Evolutionary conservation across 106 monocot species (phyloP), one percentile per base, ranked within the genome.

Genomic region (Agapanthus africanus): DNA sequence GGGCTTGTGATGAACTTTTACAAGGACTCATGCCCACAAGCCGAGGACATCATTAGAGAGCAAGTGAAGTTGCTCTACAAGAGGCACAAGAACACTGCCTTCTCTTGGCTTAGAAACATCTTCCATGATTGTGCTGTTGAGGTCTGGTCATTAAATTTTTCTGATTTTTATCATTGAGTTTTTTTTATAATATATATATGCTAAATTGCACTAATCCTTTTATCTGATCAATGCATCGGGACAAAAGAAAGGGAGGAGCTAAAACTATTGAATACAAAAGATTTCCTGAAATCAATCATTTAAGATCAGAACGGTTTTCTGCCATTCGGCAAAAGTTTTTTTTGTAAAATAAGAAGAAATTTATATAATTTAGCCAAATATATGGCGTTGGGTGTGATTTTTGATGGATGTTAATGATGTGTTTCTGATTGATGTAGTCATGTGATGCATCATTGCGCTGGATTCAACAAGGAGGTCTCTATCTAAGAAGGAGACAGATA

Each of bases 41-140:
- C 82, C 1, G 90, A 90, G 80, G 90, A 83, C 65, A 77, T 90
- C 67, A 86, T 90, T 73, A 83, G 50, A 37, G 86, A 90, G 76
- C 90, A 90, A 52, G 90, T 86, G 35, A 80, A 83, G 73, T 76
- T 90, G 41, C 86, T 90, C 65, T 90, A 86, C 86, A 90, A 83
- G 68, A 78, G 83, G 63, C 90, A 90, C 81, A 90, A 90, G 86
- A 90, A 90, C 90, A 90, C 90, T 54, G 85, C 90, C 65, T 83
- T 90, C 83, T 90, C 85, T n/a, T 90, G 90, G 90, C 80, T 90
- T 65, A 76, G 90, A 66, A 90, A 90, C 83, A 78, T 90, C 65
- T 90, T 90, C 86, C 90, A 90, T 76, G 90, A 90, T 71, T 85
- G 90, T 62, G 90, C 90, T 54, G 90, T 90, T 42, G 37, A 90